These are phyloP conservation scores for Gossypium rotundifolium DNA, from an alignment of 345 rosid genomes.

Conservation along the genomic window DNA sequence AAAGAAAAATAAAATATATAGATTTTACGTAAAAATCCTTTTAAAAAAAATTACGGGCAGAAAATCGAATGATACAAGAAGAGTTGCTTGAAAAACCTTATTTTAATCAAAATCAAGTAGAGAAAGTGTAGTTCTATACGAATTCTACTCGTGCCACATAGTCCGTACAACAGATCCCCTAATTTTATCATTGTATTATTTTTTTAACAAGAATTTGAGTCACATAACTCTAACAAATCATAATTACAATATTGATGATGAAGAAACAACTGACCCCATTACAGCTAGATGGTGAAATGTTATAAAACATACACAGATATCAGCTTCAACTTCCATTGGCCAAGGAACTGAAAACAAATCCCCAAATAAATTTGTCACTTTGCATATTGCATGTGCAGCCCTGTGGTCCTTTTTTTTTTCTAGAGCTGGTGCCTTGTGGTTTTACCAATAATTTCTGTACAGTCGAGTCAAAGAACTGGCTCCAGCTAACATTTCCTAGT, in stretches of 20 bases:
- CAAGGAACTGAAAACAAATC: neutral
- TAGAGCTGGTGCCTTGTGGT: neutral
- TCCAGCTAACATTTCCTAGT: neutral
- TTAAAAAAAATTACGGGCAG: fast-evolving
- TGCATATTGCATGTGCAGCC: neutral
- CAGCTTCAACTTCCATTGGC: neutral
- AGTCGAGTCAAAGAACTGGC: neutral
- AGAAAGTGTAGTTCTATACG: too few relatives aligned
- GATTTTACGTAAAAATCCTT: too few relatives aligned
- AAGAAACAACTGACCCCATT: neutral
- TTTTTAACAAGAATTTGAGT: too few relatives aligned
- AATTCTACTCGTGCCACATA: too few relatives aligned
- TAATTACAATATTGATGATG: neutral
- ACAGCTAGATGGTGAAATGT: slow-evolving; percentile 2
- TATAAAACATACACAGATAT: neutral
- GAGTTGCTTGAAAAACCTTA: too few relatives aligned
- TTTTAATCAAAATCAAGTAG: too few relatives aligned
- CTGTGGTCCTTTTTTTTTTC: neutral
- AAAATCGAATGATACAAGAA: too few relatives aligned
- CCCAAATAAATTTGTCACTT: neutral
- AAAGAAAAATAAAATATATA: too few relatives aligned
- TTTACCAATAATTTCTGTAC: neutral
- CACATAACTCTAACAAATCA: too few relatives aligned
- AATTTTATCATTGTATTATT: too few relatives aligned
- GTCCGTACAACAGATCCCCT: too few relatives aligned